phyloP scores from a whole-genome alignment of 2,329 filamentous ascomycete species.

The Aspergillus calidoustus region DNA sequence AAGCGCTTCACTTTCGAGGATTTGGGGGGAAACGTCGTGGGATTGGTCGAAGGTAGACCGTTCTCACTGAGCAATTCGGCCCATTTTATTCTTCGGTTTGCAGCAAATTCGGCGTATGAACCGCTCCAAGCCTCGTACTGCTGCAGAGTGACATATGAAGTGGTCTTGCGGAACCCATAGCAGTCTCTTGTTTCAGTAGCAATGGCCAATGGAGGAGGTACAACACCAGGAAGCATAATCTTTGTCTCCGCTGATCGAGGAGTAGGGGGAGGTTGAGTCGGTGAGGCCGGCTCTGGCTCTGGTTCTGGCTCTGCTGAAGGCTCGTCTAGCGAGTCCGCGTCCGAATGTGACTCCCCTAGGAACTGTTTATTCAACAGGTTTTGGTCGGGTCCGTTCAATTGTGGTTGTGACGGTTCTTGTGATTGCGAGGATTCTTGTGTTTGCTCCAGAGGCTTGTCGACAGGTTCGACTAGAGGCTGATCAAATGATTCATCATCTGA shows the following conservation, averaged over 20 bases:
- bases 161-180: constrained; percentile 91
- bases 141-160: constrained; percentile 73
- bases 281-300: constrained; percentile 7
- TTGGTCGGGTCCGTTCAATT: constrained; percentile 17
- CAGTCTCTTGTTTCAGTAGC: constrained; percentile 65
- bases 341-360: constrained; percentile 17
- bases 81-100: constrained; percentile 82
- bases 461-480: background rate
- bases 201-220: constrained; percentile 42
- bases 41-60: constrained; percentile 71
- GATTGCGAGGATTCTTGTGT: background rate
- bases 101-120: constrained; percentile 75
- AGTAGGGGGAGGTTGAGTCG: constrained; percentile 4
- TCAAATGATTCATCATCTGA: constrained; percentile 19
- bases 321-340: constrained; percentile 11
- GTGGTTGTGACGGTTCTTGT: constrained; percentile 2
- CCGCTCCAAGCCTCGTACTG: constrained; percentile 83
- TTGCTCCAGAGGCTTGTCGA: background rate
- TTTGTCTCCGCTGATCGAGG: constrained; percentile 24
- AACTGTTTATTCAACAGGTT: constrained; percentile 23
- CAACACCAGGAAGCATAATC: constrained; percentile 40
- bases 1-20: constrained; percentile 87
- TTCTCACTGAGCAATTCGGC: constrained; percentile 74
- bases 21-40: constrained; percentile 77
- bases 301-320: background rate